Conservation (phyloP, 108 stramenopile species). For the Asterionellopsis glacialis region DNA sequence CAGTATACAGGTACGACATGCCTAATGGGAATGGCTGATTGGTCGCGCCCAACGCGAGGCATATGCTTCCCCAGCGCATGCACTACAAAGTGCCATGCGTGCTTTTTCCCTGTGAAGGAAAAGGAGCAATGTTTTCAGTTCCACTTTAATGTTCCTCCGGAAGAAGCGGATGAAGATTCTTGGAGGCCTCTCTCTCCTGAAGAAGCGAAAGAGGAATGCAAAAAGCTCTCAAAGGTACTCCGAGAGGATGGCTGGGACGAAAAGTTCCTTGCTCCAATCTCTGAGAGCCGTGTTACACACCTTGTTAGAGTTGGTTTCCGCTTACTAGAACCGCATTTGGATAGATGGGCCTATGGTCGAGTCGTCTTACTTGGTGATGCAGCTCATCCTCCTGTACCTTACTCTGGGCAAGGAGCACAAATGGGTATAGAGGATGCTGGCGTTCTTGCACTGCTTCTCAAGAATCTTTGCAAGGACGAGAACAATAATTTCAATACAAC, state of each 20-base stretch:
- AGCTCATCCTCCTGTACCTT: slow-evolving; percentile 67
- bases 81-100: slow-evolving; percentile 60
- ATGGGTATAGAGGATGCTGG: slow-evolving; percentile 73
- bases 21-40: slow-evolving; percentile 53
- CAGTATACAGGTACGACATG: slow-evolving; percentile 50
- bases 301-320: slow-evolving; percentile 43
- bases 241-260: slow-evolving; percentile 56
- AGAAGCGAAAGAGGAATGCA: slow-evolving; percentile 42
- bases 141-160: slow-evolving; percentile 41
- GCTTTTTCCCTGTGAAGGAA: slow-evolving; percentile 46
- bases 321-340: slow-evolving; percentile 18
- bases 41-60: slow-evolving; percentile 23
- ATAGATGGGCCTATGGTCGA: slow-evolving; percentile 8
- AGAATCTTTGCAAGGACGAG: slow-evolving; percentile 22
- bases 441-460: slow-evolving; percentile 35
- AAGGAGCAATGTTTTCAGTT: slow-evolving; percentile 61
- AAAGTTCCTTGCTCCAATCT: slow-evolving; percentile 41
- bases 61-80: slow-evolving; percentile 48
- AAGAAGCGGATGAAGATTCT: slow-evolving; percentile 26
- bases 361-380: slow-evolving; percentile 56
- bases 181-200: slow-evolving; percentile 48
- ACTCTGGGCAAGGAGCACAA: slow-evolving; percentile 65
- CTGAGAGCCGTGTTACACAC: slow-evolving; percentile 9
- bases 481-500: slow-evolving; percentile 4
- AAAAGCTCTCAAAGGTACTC: slow-evolving; percentile 33